phyloP scores from a whole-genome alignment of 2,329 filamentous ascomycete genomes.

The Keithomyces neogunnii region DNA sequence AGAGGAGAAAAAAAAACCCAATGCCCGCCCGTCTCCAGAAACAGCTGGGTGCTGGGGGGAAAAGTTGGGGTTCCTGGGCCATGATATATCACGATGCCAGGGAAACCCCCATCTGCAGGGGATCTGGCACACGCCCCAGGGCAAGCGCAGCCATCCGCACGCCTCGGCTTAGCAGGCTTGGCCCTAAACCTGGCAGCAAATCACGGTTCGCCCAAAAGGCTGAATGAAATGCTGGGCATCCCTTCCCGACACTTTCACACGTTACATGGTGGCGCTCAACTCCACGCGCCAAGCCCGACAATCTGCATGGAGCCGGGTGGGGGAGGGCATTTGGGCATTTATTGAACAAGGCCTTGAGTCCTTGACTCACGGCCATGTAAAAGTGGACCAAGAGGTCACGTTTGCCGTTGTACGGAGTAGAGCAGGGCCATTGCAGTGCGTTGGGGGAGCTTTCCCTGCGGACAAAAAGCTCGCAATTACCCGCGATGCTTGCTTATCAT shows the following conservation, averaged over 20 bases:
- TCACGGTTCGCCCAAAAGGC: background rate
- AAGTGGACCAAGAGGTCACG: no score
- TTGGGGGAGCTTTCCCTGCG: background rate
- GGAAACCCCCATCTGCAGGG: background rate
- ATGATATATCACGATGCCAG: background rate
- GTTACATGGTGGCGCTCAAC: background rate
- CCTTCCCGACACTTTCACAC: background rate
- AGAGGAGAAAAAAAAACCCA: background rate
- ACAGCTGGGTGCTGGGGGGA: no score
- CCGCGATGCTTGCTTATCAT: background rate
- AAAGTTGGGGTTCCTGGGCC: background rate
- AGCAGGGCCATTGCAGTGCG: no score
- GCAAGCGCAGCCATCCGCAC: background rate
- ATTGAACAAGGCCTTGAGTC: no score
- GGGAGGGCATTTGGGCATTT: background rate
- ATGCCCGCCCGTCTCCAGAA: background rate
- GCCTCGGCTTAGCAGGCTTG: background rate
- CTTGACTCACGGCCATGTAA: background rate
- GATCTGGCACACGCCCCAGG: background rate
- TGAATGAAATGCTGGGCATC: background rate
- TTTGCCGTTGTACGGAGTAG: no score
- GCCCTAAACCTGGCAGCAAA: background rate
- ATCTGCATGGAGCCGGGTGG: background rate
- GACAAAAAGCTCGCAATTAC: background rate
- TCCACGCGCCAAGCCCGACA: background rate